phyloP scores from a whole-genome alignment of 2,329 filamentous ascomycete species.

The Metarhizium brunneum region DNA sequence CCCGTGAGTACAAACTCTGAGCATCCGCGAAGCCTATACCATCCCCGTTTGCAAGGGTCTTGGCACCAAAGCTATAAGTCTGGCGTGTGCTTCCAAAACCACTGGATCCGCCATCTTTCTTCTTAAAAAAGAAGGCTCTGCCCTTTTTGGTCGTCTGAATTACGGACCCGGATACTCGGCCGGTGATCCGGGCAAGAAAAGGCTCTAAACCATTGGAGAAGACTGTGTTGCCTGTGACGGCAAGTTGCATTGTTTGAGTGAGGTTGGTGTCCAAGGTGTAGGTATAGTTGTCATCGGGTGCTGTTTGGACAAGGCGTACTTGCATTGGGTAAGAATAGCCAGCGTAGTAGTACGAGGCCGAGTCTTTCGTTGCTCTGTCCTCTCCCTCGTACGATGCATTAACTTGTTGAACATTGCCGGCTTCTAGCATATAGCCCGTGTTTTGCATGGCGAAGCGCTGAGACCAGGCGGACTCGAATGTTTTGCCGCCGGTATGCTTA shows the following conservation, averaged over 20 bases:
- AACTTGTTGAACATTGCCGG: conserved; percentile 30
- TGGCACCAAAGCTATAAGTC: conserved; percentile 42
- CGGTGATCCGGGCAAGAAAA: conserved; percentile 28
- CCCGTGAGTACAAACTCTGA: conserved; percentile 44
- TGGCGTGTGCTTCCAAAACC: conserved; percentile 49
- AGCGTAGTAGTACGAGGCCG: background rate
- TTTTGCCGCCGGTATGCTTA: conserved; percentile 16
- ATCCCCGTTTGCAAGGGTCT: conserved; percentile 3
- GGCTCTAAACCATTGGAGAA: conserved; percentile 53
- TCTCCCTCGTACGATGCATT: conserved; percentile 10
- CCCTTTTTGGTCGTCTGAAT: conserved; percentile 48
- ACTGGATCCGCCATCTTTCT: conserved; percentile 33
- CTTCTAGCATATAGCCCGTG: conserved; percentile 34
- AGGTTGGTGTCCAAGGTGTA: conserved; percentile 21
- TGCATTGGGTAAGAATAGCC: conserved; percentile 10
- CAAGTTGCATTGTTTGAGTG: conserved; percentile 30
- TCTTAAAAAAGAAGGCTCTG: conserved; percentile 43
- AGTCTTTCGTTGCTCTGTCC: conserved; percentile 4
- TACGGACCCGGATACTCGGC: conserved; percentile 12
- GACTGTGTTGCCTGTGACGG: conserved; percentile 28
- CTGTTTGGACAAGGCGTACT: background rate
- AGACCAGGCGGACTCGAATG: conserved; percentile 33
- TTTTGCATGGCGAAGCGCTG: conserved; percentile 48
- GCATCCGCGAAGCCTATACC: conserved; percentile 1
- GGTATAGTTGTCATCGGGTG: conserved; percentile 3